Base-by-base conservation (phyloP, 192 early-diverging fungal genomes). In the Backusella circina region DNA sequence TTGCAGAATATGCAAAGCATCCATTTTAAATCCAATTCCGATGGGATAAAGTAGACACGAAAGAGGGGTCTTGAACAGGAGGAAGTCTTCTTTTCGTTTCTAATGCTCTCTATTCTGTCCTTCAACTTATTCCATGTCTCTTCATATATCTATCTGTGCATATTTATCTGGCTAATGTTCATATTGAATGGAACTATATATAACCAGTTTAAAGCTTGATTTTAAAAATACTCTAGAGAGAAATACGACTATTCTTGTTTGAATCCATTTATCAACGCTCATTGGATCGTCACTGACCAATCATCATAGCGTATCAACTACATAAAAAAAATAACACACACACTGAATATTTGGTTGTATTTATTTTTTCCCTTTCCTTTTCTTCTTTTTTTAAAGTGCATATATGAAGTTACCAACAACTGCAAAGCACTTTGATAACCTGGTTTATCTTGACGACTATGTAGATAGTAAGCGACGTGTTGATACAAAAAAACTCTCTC, bases 361-460 rank as follows among this genome's bases (percentile, higher is more conserved):
- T 15, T 68, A 8, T 68, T 68, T 36, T 67, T 68, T 68, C 37
- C 67, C 13, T 0, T 41, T 18, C 16, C 10, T 69, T 69, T 39
- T 10, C 26, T 30, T 69, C 10, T 33, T 33, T n/a, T n/a, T 33
- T 67, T 26, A 32, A 6, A n/a, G 15, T 37, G 23, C 36, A 21
- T 23, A 28, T 26, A 80, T 74, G 75, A 77, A 74, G 21, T 44
- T 68, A 18, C 65, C 66, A 32, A 37, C 81, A 30, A 65, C 73
- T 30, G 47, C 76, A 15, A 84, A 82, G 65, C 75, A 83, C 0
- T 75, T 80, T 68, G 84, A 89, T 50, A 82, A 84, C 28, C 70
- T 90, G 28, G 83, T 90, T 30, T 91, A 94, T 72, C 85, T 94
- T 10, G 92, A 98, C 79, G 97, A 98, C 73, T 98, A 98, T 77